Base-by-base conservation (phyloP, 345 rosid genomes). In the Dimocarpus longan region DNA sequence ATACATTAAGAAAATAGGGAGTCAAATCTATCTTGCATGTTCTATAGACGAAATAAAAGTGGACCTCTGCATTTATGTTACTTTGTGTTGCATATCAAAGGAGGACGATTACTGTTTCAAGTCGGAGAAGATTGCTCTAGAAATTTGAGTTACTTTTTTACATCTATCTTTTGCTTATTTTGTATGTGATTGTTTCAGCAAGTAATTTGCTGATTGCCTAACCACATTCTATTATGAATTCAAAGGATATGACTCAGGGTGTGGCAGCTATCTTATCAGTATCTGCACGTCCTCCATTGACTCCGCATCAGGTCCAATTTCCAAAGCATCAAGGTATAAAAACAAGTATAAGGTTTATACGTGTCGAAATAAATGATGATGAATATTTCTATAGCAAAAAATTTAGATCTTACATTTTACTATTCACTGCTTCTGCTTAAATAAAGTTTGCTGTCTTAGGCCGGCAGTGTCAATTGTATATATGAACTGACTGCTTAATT, bases 161-260 rank as follows among this genome's bases (percentile, higher is more conserved):
- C 37, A 32, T 32, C 37, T 3, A 32, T 32, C 2, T 32, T 32
- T 1, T 32, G 37, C 37, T 32, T 32, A 32, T 32, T 32, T 32
- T 32, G 37, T 32, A 32, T 3, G 37, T 32, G 37, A 32, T 32
- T 32, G 2, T 32, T 32, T 32, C 37, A 32, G 37, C 37, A 32
- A 32, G 37, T 32, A 32, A 32, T 32, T 21, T 44, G 54, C 48
- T 76, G 56, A 22, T 69, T 68, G 50, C 54, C 76, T 9, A 78
- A 24, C 59, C 69, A 18, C 63, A 13, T 70, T 77, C 21, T 40
- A 6, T 84, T 85, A 80, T 39, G 65, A 75, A 24, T 87, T 76
- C 65, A 73, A 81, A 91, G 96, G 96, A 91, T 85, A 50, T 88
- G 85, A 81, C 86, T 80, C 96, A 84, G 71, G 87, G 82, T 66